Base-by-base conservation (phyloP, 2,329 filamentous ascomycete genomes). In the Curvularia eragrostidis region DNA sequence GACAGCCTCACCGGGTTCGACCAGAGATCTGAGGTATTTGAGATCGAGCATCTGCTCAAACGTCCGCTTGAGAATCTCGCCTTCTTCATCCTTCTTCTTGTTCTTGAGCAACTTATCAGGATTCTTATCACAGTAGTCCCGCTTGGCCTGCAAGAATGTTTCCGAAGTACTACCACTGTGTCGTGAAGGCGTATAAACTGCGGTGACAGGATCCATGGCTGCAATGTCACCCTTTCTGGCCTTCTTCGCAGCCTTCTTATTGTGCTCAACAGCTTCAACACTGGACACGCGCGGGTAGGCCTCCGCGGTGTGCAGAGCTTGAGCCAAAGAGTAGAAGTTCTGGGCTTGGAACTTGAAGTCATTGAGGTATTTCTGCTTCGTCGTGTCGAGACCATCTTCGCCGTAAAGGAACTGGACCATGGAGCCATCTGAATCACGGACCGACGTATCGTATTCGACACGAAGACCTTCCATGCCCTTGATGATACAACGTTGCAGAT, bases 401-500 rank as follows among this genome's bases (percentile, higher is more conserved):
- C 95, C 95, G 73, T 98, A 99, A 30, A 99, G 78, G 78, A 99
- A 98, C 74, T 99, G 95, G 2, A 99, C 85, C 70, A 99, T 85
- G 2, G 90, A 91, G 23, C 96, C 96, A 75, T 99, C 96, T 0
- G 94, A 89, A 70, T 99, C 94, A 62, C 95, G 88, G 15, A 99
- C 95, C 1, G 93, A 96, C 8, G 89, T 93, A 72, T 99, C 95
- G 75, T 99, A 98, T 60, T 93, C 88, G 2, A 96, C 93, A 69
- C 88, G 90, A 42, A 98, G 83, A 3, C 95, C 95, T 78, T 99
- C 95, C 90, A 99, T 96, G 61, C 95, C 95, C 81, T 99, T 99
- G 81, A 99, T 96, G 62, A 99, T 84, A 84, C 95, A 99, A 74
- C 96, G 86, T 76, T 99, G 95, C 50, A 99, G 83, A 74, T 99